A percentile compares a stretch with the other conserved stretches of the same genome.
Conservation (phyloP, 208 protist genomes). For the Trypanosoma melophagium region DNA sequence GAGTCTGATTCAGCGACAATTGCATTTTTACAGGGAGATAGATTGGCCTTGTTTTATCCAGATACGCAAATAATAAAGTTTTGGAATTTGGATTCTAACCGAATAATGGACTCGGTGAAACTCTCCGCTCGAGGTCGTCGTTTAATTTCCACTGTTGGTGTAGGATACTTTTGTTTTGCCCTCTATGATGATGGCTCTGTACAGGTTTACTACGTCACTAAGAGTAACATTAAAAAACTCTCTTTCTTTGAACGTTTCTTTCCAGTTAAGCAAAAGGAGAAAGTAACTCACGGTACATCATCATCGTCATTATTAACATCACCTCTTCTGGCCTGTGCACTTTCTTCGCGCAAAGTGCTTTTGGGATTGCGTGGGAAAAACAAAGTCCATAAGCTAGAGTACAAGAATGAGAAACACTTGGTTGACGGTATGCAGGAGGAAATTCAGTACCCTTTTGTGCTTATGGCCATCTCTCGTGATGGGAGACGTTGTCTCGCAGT, state of each 20-base stretch:
- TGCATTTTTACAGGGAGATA: conserved; percentile 30
- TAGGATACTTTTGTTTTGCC: conserved; percentile 69
- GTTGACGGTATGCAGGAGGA: conserved; percentile 22
- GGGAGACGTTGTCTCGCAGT: conserved; percentile 18
- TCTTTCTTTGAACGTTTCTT: conserved; percentile 51
- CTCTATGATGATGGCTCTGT: conserved; percentile 68
- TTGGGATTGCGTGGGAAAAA: conserved; percentile 19
- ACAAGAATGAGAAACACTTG: conserved; percentile 29
- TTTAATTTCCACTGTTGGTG: conserved; percentile 21
- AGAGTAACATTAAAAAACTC: conserved; percentile 39
- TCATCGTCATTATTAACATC: too few relatives aligned
- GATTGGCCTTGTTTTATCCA: conserved; percentile 41
- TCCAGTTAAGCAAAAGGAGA: conserved; percentile 4
- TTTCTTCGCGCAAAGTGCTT: conserved; percentile 41
- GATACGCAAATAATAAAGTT: conserved; percentile 32
- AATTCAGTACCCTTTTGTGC: conserved; percentile 4
- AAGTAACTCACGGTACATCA: not conserved
- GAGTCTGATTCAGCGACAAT: conserved; percentile 32
- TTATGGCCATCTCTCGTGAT: conserved; percentile 25
- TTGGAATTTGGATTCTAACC: conserved; percentile 59
- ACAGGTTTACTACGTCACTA: conserved; percentile 52
- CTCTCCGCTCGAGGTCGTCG: not conserved
- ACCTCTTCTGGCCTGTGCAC: conserved; percentile 20
- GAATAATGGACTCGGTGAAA: conserved; percentile 31
- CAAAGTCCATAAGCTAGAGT: conserved; percentile 35